A percentile compares a stretch with the other conserved stretches of the same genome.
These are phyloP conservation scores for Monilinia fructigena DNA, from an alignment of 2,329 filamentous ascomycete genomes.

Conservation along the genomic window DNA sequence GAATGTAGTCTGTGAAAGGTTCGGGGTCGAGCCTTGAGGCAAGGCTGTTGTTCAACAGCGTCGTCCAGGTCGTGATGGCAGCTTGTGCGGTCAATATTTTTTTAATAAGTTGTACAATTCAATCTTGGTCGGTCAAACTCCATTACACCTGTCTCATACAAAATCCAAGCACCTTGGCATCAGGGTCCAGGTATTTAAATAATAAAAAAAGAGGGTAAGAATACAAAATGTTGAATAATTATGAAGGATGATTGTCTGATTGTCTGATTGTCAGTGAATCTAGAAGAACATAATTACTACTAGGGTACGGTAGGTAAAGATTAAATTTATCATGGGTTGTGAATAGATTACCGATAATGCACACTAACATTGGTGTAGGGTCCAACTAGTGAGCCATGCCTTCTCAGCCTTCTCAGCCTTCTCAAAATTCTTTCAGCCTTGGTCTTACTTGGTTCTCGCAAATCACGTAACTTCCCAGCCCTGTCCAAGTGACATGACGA, in stretches of 20 bases:
- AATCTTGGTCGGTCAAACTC: not conserved
- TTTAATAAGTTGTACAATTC: not conserved
- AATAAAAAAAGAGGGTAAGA: not conserved
- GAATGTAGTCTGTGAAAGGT: conserved; percentile 53
- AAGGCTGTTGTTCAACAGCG: conserved; percentile 53
- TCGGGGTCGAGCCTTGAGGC: conserved; percentile 52
- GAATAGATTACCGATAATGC: conserved; percentile 12
- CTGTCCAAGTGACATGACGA: too few relatives aligned
- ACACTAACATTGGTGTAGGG: not conserved
- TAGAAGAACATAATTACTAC: not conserved
- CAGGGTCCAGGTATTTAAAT: not conserved
- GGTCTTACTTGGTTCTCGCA: not conserved
- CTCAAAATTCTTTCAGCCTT: not conserved
- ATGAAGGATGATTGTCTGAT: not conserved
- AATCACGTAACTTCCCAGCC: too few relatives aligned
- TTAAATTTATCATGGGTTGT: too few relatives aligned
- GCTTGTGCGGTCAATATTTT: conserved; percentile 5
- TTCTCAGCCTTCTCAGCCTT: not conserved
- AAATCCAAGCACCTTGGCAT: not conserved
- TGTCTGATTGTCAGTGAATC: conserved; percentile 5
- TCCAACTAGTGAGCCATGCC: not conserved
- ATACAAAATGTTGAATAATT: conserved; percentile 1
- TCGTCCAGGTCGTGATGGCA: conserved; percentile 44
- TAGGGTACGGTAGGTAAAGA: too few relatives aligned
- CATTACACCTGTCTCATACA: not conserved